These are phyloP conservation scores for Cercospora canescens DNA, from an alignment of 2,329 filamentous ascomycete species.

Conservation along the genomic window DNA sequence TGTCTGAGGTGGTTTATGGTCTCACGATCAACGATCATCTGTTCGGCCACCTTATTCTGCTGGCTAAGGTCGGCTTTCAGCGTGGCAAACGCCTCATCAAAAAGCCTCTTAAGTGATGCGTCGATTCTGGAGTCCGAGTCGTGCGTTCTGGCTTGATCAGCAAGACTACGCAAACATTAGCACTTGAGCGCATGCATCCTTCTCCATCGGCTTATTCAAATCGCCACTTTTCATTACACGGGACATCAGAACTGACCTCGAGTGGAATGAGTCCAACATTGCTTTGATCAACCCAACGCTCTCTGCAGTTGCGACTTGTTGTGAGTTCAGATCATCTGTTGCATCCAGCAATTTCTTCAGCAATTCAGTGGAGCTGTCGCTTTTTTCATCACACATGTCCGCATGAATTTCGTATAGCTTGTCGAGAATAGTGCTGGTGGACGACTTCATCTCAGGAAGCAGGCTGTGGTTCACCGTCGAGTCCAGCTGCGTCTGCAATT, in stretches of 20 bases:
- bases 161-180: background rate
- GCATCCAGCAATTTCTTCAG: slow-evolving; percentile 22
- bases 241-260: slow-evolving; percentile 14
- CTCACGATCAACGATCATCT: slow-evolving; percentile 20
- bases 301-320: slow-evolving; percentile 18
- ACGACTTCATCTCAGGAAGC: slow-evolving; percentile 16
- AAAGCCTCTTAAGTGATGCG: slow-evolving; percentile 7
- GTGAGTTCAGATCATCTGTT: slow-evolving; percentile 21
- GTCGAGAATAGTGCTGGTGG: slow-evolving; percentile 21
- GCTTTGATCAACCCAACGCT: slow-evolving; percentile 24
- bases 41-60: slow-evolving; percentile 20
- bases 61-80: slow-evolving; percentile 23
- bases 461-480: slow-evolving; percentile 13
- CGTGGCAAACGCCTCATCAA: slow-evolving; percentile 22
- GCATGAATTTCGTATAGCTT: slow-evolving; percentile 28
- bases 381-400: slow-evolving; percentile 9
- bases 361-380: slow-evolving; percentile 11
- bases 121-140: background rate
- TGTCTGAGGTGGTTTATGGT: slow-evolving; percentile 19
- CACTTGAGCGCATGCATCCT: background rate
- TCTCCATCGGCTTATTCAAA: no score
- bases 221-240: background rate
- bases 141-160: background rate
- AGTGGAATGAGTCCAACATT: slow-evolving; percentile 20
- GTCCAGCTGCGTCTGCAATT: slow-evolving; percentile 25